Percentiles rank a stretch among this genome's conserved stretches.
phyloP scores from a whole-genome alignment of 768 basidiomycete species.

The Mycena rebaudengoi region DNA sequence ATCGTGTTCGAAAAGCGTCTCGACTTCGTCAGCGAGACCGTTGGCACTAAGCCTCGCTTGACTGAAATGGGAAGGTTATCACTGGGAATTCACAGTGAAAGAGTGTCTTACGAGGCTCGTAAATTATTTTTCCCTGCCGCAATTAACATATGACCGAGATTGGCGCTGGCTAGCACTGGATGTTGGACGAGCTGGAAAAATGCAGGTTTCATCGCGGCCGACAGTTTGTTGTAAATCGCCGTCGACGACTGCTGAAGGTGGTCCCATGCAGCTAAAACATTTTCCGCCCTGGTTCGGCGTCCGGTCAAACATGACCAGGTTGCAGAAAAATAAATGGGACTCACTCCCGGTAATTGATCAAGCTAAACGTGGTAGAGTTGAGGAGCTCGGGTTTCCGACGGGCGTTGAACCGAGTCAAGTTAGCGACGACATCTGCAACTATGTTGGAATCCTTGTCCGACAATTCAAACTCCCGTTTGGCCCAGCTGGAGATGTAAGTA shows the following conservation, averaged over 20 bases:
- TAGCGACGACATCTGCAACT: slow-evolving; percentile 62
- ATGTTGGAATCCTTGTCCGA: slow-evolving; percentile 45
- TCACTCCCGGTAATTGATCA: slow-evolving; percentile 75
- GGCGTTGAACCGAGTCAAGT: slow-evolving; percentile 64
- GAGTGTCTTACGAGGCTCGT: no score
- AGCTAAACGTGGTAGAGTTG: slow-evolving; percentile 67
- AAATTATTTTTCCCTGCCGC: slow-evolving; percentile 68
- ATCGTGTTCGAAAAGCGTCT: slow-evolving; percentile 66
- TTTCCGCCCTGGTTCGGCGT: slow-evolving; percentile 72
- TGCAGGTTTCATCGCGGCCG: slow-evolving; percentile 56
- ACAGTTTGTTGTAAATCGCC: slow-evolving; percentile 61
- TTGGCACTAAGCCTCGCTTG: slow-evolving; percentile 74
- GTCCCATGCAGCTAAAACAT: slow-evolving; percentile 59
- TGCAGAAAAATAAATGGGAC: slow-evolving; percentile 29
- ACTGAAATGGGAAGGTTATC: no score
- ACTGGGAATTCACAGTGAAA: no score
- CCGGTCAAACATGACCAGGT: neutral
- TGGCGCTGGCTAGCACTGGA: slow-evolving; percentile 65
- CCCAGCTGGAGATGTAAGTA: slow-evolving; percentile 64
- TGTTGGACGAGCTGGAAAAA: slow-evolving; percentile 81
- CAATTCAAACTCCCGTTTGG: slow-evolving; percentile 69
- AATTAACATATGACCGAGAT: slow-evolving; percentile 65
- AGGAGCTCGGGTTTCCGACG: slow-evolving; percentile 73
- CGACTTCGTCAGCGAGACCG: slow-evolving; percentile 60
- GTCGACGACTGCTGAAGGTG: slow-evolving; percentile 57